Base-by-base conservation (phyloP, 2,329 filamentous ascomycete species). In the Diaporthe aspalathi region DNA sequence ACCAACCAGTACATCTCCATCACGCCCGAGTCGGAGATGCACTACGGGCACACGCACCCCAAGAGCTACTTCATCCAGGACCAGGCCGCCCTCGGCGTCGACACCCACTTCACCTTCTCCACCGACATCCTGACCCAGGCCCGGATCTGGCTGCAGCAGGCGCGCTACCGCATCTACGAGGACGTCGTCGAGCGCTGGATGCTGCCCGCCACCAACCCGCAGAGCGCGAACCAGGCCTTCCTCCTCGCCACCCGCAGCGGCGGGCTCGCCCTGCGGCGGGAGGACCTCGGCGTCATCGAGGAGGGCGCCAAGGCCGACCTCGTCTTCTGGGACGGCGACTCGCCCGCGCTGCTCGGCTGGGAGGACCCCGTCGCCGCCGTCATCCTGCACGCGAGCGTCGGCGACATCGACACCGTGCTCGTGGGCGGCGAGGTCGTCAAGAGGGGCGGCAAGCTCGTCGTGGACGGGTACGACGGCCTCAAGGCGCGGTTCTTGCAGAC, bases 11-110 rank as follows among this genome's bases (percentile, higher is more conserved):
- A 86, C 78, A 78, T 90, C 52, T 87, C 86, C 66, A 87, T 87
- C 71, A 90, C 88, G 0, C 87, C 87, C 1, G 89, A 90, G 75
- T 88, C 86, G 0, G 88, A 90, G 74, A 85, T 88, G 81, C 86
- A 89, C 76, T 89, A 85, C 77, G 88, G 88, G n/a, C 86, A 88
- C 74, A 80, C 79, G 0, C 85, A 89, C 70, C 81, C 82, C 1
- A 75, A 78, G 47, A 81, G 79, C 22, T 81, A 85, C 67, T 76
- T 81, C 11, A 79, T 85, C 35, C 82, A 82, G 35, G 87, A 90
- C 74, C 86, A 89, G 73, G 83, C 82, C 1, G 78, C 86, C 1
- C 81, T 90, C 0, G 87, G 88, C 3, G 80, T 89, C 12, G 87
- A 90, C 75, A 89, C 86, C 0, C 84, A 88, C 74, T 85, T 86